Evolutionary conservation across 805 yeast species (phyloP).

Genomic region (Torulaspora maleeae): DNA sequence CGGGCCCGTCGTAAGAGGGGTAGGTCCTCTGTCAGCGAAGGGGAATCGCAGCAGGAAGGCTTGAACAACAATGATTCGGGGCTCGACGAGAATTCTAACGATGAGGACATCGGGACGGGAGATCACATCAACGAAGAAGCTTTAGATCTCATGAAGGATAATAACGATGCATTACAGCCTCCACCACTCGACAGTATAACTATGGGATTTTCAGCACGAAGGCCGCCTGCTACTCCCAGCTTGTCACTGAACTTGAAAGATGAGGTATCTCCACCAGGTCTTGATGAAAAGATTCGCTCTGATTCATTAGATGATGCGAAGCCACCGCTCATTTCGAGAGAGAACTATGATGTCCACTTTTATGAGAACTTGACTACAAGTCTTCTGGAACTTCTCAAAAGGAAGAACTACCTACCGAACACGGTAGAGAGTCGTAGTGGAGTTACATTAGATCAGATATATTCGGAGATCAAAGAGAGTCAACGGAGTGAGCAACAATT

Average conservation of each 20-base stretch:
- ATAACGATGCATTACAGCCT: constrained; percentile 7
- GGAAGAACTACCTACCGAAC: not conserved
- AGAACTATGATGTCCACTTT: not conserved
- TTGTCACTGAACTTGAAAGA: constrained; percentile 1
- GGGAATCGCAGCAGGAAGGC: not conserved
- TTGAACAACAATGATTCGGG: not conserved
- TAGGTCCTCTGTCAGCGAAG: not conserved
- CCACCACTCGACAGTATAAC: constrained; percentile 25
- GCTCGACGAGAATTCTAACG: not conserved
- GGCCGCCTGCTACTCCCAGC: not conserved
- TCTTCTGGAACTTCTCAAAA: not conserved
- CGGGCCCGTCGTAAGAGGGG: constrained; percentile 2
- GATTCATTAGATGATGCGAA: not conserved
- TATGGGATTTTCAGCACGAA: constrained; percentile 12
- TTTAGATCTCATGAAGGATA: not conserved
- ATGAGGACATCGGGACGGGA: not conserved
- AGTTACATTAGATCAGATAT: constrained; percentile 7
- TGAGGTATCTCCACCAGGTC: not conserved
- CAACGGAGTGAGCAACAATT: constrained; percentile 14
- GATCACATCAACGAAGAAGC: not conserved
- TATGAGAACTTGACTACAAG: not conserved
- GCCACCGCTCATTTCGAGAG: not conserved
- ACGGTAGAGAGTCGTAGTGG: not conserved
- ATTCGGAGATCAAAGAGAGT: constrained; percentile 6
- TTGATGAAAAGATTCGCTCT: not conserved